Base-by-base conservation (phyloP, 495 filamentous ascomycete genomes). In the Penicillium turbatum region DNA sequence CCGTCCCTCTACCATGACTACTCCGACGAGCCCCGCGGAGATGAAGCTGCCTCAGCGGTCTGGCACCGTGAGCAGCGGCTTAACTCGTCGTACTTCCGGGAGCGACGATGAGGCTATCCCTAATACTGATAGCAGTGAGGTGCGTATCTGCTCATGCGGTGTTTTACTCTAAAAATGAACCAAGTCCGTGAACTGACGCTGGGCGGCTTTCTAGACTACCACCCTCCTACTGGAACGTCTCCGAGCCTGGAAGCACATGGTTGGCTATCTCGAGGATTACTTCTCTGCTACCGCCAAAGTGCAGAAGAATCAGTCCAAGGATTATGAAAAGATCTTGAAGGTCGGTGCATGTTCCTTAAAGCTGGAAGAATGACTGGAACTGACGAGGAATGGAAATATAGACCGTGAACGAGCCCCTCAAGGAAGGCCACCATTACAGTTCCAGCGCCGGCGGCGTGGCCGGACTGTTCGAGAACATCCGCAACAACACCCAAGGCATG, bases 311-410 rank as follows among this genome's bases (percentile, higher is more conserved):
- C 84, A 95, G 55, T 84, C 89, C 27, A 97, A 97, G 77, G 93
- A 97, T 66, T 93, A 95, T 61, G 91, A 97, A 79, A 92, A 87
- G 71, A 84, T 96, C 24, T 70, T 97, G 59, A 97, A 97, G 83
- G 88, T 90, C 46, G 24, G 71, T 52, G 17, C 37, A 32, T 41
- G 10, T 36, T 34, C 7, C 27, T 32, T 44, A 35, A 27, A 19
- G 19, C 5, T 35, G 37, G 51, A 11, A 19, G 48, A 11, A 19
- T 4, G 6, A 15, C 12, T 8, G 17, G 21, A 2, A 43, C 48
- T 60, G 19, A 56, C 40, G 8, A 5, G 13, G 1, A 15, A 6
- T 49, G 56, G 41, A 21, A 34, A 41, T 55, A 92, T 55, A 92
- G 89, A 88, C 88, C 36, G 88, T 97, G 56, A 86, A 82, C 37